Evolutionary conservation across 768 basidiomycete species (phyloP), one percentile per base, ranked within the genome.

Genomic region (Tylopilus intermedius): DNA sequence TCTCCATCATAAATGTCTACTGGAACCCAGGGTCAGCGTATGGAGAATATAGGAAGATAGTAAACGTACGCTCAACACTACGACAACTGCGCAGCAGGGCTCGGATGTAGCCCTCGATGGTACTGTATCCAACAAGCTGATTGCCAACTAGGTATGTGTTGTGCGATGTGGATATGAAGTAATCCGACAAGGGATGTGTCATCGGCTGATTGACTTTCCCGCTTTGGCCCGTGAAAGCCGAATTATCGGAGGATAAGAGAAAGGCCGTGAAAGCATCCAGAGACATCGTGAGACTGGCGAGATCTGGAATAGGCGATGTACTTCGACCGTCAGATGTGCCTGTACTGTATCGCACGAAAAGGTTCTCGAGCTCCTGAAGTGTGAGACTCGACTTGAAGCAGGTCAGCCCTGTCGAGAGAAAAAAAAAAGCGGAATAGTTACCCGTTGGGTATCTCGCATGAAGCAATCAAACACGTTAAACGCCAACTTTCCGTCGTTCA

Each of bases 1-100:
- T 92, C 88, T 10, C 94, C 94, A 56, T 96, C 91, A 65, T 85
- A 96, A 40, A 94, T 83, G 60, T 98, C 95, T 62, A 98, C 94
- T 97, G 40, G 21, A 21, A 21, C 6, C 29, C 2, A 29, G 38
- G 8, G 38, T 51, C 27, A 47, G 32, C 43, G 8, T 44, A 33
- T 21, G 48, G 42, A 26, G 5, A 24, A 29, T 5, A 40, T 40
- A 42, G 32, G 42, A 29, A 45, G 44, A 38, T 22, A 5, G 32
- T 47, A 29, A n/a, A 78, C 88, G 58, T 60, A 94, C 94, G 68
- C 69, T 98, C 94, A 27, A 98, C 94, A 51, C 89, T 92, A n/a
- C 94, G 80, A 66, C 94, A 95, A 33, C 90, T 82, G 46, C 88
- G 89, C 39, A 96, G 74, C 38, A 97, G 72, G 1, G 94, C 94